Conservation (phyloP, 805 yeast genomes). For the Teunomyces kruisii region DNA sequence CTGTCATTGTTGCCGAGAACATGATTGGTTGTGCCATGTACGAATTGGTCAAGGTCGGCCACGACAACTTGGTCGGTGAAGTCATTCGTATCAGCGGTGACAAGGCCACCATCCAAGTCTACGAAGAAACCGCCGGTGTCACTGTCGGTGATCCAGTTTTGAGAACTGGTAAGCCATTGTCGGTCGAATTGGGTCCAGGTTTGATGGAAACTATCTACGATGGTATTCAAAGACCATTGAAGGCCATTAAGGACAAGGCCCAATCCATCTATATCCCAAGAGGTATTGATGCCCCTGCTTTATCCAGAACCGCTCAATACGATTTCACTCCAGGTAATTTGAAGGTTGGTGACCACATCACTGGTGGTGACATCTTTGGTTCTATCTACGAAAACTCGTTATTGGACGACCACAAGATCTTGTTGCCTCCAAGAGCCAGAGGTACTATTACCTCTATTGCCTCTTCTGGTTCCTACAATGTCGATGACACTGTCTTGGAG, state of each 20-base stretch:
- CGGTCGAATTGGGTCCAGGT: constrained; percentile 99
- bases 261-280: constrained; percentile 97
- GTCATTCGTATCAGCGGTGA: constrained; percentile 96
- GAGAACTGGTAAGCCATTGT: constrained; percentile 98
- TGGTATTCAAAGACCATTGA: constrained; percentile 98
- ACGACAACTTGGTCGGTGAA: constrained; percentile 95
- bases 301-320: constrained; percentile 76
- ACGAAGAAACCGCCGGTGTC: constrained; percentile 99
- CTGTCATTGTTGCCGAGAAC: constrained; percentile 95
- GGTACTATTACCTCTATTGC: constrained; percentile 94
- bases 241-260: constrained; percentile 82
- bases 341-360: constrained; percentile 93
- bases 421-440: constrained; percentile 97
- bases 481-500: constrained; percentile 87
- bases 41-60: constrained; percentile 97
- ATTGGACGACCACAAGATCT: constrained; percentile 86
- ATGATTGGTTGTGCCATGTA: constrained; percentile 99
- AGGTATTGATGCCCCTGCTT: constrained; percentile 97
- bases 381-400: constrained; percentile 91
- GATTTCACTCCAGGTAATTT: constrained; percentile 79
- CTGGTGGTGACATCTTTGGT: constrained; percentile 98
- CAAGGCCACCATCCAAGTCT: constrained; percentile 97
- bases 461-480: constrained; percentile 84
- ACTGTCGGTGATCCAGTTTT: constrained; percentile 98
- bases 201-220: constrained; percentile 98